Evolutionary conservation across 148 eudicot genomes (phyloP).

Genomic region (Spergularia marina): DNA sequence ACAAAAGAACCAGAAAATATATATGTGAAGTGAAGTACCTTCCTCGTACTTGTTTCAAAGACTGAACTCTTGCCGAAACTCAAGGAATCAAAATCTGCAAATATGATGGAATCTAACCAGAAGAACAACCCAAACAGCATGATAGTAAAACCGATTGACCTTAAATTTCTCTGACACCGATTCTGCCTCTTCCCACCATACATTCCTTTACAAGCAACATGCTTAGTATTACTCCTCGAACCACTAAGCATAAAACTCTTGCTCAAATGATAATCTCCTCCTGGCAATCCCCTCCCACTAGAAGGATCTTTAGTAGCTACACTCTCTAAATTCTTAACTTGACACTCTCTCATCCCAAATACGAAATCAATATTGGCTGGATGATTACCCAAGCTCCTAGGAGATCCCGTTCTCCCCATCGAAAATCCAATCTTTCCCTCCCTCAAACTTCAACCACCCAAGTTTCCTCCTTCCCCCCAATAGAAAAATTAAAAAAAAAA

Average conservation of each 20-base stretch:
- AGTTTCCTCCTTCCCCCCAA: background rate
- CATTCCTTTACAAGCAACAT: slow-evolving; percentile 42
- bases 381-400: slow-evolving; percentile 35
- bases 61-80: slow-evolving; percentile 26
- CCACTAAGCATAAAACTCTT: slow-evolving; percentile 38
- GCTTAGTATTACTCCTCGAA: slow-evolving; percentile 42
- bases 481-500: too few species aligned
- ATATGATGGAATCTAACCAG: slow-evolving; percentile 68
- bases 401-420: slow-evolving; percentile 55
- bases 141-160: slow-evolving; percentile 44
- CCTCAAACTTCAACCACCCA: slow-evolving; percentile 7
- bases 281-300: slow-evolving; percentile 43
- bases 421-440: slow-evolving; percentile 3
- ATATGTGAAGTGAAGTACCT: slow-evolving; percentile 28
- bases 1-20: background rate
- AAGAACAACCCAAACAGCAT: slow-evolving; percentile 49
- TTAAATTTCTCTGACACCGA: slow-evolving; percentile 50
- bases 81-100: slow-evolving; percentile 40
- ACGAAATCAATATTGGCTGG: slow-evolving; percentile 27
- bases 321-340: slow-evolving; percentile 28
- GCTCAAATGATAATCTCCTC: slow-evolving; percentile 36
- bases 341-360: slow-evolving; percentile 42
- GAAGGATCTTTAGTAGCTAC: slow-evolving; percentile 26
- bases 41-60: slow-evolving; percentile 19
- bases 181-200: slow-evolving; percentile 48